A percentile compares a stretch with the other conserved stretches of the same genome.
phyloP scores from a whole-genome alignment of 1,139 yeast species.

The Kazachstania sp. region DNA sequence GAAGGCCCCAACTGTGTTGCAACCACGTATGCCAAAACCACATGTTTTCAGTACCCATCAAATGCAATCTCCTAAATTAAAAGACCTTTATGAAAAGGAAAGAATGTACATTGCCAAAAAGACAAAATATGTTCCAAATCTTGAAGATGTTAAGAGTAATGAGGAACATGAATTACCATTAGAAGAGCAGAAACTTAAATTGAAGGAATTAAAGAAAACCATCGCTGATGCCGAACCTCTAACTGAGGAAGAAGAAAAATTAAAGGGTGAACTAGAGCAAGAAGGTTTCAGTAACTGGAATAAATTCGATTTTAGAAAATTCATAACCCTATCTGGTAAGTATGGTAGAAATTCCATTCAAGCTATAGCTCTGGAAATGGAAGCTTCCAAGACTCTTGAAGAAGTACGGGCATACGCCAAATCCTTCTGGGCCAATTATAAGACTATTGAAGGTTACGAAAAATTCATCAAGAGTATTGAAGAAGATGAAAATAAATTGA shows the following conservation, averaged over 20 bases:
- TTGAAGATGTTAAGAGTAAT: slow-evolving; percentile 35
- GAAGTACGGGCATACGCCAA: slow-evolving; percentile 60
- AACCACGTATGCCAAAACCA: slow-evolving; percentile 55
- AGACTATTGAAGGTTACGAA: slow-evolving; percentile 66
- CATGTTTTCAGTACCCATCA: slow-evolving; percentile 64
- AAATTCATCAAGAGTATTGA: slow-evolving; percentile 59
- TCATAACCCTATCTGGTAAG: slow-evolving; percentile 51
- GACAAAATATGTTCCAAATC: slow-evolving; percentile 27
- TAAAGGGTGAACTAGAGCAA: slow-evolving; percentile 45
- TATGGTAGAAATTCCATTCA: slow-evolving; percentile 60
- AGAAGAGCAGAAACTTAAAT: slow-evolving; percentile 38
- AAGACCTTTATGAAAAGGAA: slow-evolving; percentile 58
- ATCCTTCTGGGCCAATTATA: slow-evolving; percentile 57
- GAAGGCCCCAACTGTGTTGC: slow-evolving; percentile 49
- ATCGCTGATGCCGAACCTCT: slow-evolving; percentile 57
- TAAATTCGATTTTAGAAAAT: slow-evolving; percentile 62
- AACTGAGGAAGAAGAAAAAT: slow-evolving; percentile 56
- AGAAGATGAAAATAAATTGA: slow-evolving; percentile 64
- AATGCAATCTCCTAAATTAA: slow-evolving; percentile 53
- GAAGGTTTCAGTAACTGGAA: slow-evolving; percentile 64
- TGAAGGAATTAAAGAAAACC: slow-evolving; percentile 50
- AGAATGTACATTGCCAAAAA: slow-evolving; percentile 37
- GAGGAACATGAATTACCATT: slow-evolving; percentile 33
- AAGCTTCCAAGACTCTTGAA: slow-evolving; percentile 48
- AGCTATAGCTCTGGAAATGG: slow-evolving; percentile 56